phyloP scores from a whole-genome alignment of 2,329 filamentous ascomycete species.

The Seiridium cupressi region DNA sequence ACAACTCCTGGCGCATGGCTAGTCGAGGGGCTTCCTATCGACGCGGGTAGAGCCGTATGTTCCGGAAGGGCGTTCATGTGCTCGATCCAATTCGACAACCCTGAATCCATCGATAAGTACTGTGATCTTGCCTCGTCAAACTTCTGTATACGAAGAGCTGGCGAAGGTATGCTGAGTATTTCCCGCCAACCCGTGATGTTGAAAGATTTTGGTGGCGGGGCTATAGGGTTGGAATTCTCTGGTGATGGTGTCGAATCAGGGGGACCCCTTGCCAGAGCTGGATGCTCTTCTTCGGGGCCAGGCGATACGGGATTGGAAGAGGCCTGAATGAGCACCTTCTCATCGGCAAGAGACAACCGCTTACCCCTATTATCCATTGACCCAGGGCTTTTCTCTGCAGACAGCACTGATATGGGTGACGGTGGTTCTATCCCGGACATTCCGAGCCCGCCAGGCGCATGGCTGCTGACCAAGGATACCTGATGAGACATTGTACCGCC shows the following conservation, averaged over 20 bases:
- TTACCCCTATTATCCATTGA: conserved; percentile 15
- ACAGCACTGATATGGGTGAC: conserved; percentile 40
- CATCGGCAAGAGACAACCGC: conserved; percentile 41
- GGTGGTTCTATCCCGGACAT: conserved; percentile 33
- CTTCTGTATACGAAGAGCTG: conserved; percentile 67
- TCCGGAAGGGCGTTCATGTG: conserved; percentile 46
- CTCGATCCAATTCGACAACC: conserved; percentile 61
- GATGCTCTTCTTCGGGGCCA: conserved; percentile 37
- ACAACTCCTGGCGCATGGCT: neutral
- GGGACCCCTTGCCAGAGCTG: conserved; percentile 19
- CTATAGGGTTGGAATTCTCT: conserved; percentile 14
- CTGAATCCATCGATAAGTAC: conserved; percentile 71
- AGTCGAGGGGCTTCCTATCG: neutral
- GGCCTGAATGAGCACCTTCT: conserved; percentile 37
- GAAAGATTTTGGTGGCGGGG: conserved; percentile 11
- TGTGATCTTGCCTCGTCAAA: conserved; percentile 71
- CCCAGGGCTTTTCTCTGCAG: conserved; percentile 25
- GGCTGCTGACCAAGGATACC: conserved; percentile 34
- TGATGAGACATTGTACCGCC: conserved; percentile 28
- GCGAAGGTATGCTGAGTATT: conserved; percentile 67
- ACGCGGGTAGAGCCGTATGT: conserved; percentile 30
- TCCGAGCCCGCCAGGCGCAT: conserved; percentile 24
- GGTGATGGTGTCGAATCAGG: conserved; percentile 12
- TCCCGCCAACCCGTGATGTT: conserved; percentile 67
- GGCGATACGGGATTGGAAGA: conserved; percentile 33